Base-by-base conservation (phyloP, 257 asterid species). In the Nemophila menziesii region DNA sequence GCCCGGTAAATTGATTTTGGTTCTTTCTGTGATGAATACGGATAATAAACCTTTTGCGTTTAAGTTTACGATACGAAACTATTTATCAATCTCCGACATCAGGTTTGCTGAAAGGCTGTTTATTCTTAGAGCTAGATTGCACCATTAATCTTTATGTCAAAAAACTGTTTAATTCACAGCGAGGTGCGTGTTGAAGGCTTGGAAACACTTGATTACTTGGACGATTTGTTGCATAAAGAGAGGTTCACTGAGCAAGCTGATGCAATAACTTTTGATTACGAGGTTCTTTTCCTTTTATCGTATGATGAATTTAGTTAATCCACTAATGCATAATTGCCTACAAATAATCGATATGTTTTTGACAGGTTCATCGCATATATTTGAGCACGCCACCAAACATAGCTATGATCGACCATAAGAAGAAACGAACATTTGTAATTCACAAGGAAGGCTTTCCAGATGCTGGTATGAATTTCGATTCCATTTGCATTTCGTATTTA, bases 131-230 rank as follows among this genome's bases (percentile, higher is more conserved):
- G 20, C 15, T 20, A 17, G 6, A 41, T 33, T 15, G 15, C 10
- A 14, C 8, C 8, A 3, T 19, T 11, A 11, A 36, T 68, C 61
- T 58, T 56, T 51, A 57, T 53, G 20, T n/a, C n/a, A n/a, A n/a
- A n/a, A n/a, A n/a, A n/a, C n/a, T n/a, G 63, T 78, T 70, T 61
- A 53, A 61, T 75, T 70, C 71, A 69, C 84, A 82, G 92, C 66
- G 94, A 82, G 56, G 92, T 82, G 54, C 87, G 87, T 38, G 78
- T 82, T 57, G 94, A 82, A 68, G 94, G 94, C 63, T 76, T 82
- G 81, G 94, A 82, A 77, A 82, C 92, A n/a, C 80, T 79, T 22
- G 87, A 79, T 56, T 82, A 82, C 70, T 74, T 79, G 17, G 92
- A 82, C 49, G 73, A 79, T 65, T 55, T 82, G 71, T 57, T 45